phyloP scores from a whole-genome alignment of 306 rosid species.

The Pachyrhizus erosus region DNA sequence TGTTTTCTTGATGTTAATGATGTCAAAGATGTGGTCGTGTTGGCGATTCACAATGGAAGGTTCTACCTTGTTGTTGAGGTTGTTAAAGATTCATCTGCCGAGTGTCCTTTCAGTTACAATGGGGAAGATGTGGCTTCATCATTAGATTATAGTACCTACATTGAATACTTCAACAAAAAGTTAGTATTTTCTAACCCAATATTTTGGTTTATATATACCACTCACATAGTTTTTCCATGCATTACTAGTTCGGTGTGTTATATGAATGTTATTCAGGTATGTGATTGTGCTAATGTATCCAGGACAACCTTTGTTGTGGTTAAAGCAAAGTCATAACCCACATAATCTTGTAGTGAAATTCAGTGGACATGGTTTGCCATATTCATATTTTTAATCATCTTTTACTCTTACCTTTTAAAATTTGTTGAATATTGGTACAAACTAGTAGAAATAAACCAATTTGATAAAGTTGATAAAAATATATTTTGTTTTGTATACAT shows the following conservation, averaged over 20 bases:
- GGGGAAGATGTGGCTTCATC: slow-evolving; percentile 40
- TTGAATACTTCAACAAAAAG: slow-evolving; percentile 65
- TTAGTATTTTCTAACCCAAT: slow-evolving; percentile 45
- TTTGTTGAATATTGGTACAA: neutral
- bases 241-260: slow-evolving; percentile 9
- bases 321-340: slow-evolving; percentile 83
- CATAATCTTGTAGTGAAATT: slow-evolving; percentile 78
- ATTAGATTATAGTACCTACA: slow-evolving; percentile 48
- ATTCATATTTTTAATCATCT: neutral
- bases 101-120: slow-evolving; percentile 57
- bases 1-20: slow-evolving; percentile 46
- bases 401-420: neutral
- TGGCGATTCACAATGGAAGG: slow-evolving; percentile 76
- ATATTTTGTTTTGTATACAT: neutral
- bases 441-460: slow-evolving; percentile 13
- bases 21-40: slow-evolving; percentile 61
- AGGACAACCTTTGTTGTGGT: slow-evolving; percentile 67
- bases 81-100: slow-evolving; percentile 56
- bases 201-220: neutral
- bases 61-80: slow-evolving; percentile 63
- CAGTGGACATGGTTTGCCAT: slow-evolving; percentile 51
- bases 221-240: neutral
- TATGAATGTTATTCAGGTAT: slow-evolving; percentile 52
- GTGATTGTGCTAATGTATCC: slow-evolving; percentile 61
- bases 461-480: neutral